Conservation (phyloP, 2,329 filamentous ascomycete species). For the Catunica adiposa region DNA sequence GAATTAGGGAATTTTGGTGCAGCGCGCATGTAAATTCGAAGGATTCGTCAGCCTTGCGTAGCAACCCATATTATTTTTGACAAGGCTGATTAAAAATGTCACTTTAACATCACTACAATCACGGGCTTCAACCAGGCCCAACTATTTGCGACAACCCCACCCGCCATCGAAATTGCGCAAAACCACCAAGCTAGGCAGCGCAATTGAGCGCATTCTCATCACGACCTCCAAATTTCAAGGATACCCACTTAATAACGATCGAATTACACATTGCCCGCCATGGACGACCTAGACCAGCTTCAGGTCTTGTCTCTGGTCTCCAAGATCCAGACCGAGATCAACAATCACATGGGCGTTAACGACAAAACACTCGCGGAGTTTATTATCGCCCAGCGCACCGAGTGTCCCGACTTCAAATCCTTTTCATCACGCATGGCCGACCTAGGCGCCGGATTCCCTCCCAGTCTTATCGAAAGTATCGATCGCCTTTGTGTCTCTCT, state of each 20-base stretch:
- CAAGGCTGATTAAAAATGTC: not conserved
- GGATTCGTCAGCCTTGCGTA: not conserved
- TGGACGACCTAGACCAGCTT: slow-evolving; percentile 84
- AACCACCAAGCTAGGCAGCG: too few relatives aligned
- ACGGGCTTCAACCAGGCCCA: too few relatives aligned
- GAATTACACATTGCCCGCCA: slow-evolving; percentile 23
- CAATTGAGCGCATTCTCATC: not conserved
- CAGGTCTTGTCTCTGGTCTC: slow-evolving; percentile 89
- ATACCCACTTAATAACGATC: not conserved
- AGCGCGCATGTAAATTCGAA: not conserved
- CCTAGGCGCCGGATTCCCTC: slow-evolving; percentile 68
- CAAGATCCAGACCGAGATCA: slow-evolving; percentile 82
- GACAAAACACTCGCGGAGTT: slow-evolving; percentile 96
- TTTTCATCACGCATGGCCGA: slow-evolving; percentile 63
- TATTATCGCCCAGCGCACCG: slow-evolving; percentile 74
- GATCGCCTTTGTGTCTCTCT: slow-evolving; percentile 76
- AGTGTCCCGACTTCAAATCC: slow-evolving; percentile 50
- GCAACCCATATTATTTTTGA: not conserved
- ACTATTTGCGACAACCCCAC: too few relatives aligned
- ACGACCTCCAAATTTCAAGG: not conserved
- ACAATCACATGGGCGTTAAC: slow-evolving; percentile 80
- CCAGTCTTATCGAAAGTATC: slow-evolving; percentile 76
- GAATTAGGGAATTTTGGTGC: not conserved
- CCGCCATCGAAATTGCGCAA: too few relatives aligned
- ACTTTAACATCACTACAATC: too few relatives aligned